phyloP scores from a whole-genome alignment of 345 rosid genomes.

The Bretschneidera sinensis region DNA sequence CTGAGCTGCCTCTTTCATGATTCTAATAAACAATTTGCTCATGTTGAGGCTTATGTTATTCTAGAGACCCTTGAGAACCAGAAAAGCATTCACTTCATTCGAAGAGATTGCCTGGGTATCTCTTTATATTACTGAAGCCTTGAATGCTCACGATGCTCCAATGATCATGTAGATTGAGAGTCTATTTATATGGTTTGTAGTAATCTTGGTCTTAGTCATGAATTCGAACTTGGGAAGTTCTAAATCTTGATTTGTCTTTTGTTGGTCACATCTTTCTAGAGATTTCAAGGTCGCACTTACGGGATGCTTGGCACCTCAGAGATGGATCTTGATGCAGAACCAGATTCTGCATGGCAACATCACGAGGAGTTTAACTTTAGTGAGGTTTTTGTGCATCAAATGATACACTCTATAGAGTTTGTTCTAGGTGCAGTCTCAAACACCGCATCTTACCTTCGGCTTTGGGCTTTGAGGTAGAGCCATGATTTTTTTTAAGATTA shows the following conservation, averaged over 20 bases:
- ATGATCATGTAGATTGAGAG: too few relatives aligned
- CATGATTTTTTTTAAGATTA: not conserved
- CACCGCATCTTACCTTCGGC: conserved; percentile 98
- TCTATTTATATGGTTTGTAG: too few relatives aligned
- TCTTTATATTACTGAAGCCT: too few relatives aligned
- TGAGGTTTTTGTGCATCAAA: conserved; percentile 98
- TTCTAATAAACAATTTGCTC: too few relatives aligned
- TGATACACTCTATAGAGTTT: conserved; percentile 97
- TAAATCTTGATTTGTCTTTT: not conserved
- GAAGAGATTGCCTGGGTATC: too few relatives aligned
- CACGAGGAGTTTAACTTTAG: conserved; percentile 92
- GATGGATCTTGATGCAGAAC: conserved; percentile 67
- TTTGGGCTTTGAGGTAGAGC: conserved; percentile 97
- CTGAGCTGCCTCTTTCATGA: too few relatives aligned
- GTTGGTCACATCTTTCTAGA: conserved; percentile 29
- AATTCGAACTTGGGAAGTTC: not conserved
- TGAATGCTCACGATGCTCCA: too few relatives aligned
- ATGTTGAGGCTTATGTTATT: too few relatives aligned
- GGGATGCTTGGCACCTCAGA: conserved; percentile 83
- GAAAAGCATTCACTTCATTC: too few relatives aligned
- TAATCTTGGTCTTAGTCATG: too few relatives aligned
- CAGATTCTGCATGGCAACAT: conserved; percentile 70
- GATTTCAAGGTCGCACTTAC: conserved; percentile 94
- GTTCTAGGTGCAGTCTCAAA: conserved; percentile 96
- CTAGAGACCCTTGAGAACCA: too few relatives aligned